Percentiles rank a stretch among this genome's conserved stretches.
Conservation (phyloP, 352 stramenopile species). For the Paralagenidium karlingii region DNA sequence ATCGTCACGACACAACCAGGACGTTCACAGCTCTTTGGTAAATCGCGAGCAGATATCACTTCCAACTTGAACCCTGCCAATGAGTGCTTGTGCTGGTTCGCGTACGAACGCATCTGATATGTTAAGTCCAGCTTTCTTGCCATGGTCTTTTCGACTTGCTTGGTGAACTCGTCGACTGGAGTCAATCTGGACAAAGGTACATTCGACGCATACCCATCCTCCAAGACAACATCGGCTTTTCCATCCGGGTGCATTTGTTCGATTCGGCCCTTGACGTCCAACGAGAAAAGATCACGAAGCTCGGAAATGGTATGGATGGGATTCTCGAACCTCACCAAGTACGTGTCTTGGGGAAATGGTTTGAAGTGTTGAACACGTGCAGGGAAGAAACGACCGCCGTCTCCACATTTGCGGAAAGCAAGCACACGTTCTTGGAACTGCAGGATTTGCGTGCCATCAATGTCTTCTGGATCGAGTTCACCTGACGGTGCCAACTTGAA, state of each 20-base stretch:
- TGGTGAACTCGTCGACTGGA: constrained; percentile 30
- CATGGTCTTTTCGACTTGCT: constrained; percentile 17
- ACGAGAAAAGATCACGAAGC: constrained; percentile 38
- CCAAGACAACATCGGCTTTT: constrained; percentile 34
- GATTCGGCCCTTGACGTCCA: constrained; percentile 42
- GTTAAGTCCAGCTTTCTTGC: constrained; percentile 11
- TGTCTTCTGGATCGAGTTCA: constrained; percentile 29
- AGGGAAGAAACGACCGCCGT: constrained; percentile 45
- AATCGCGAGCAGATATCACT: constrained; percentile 26
- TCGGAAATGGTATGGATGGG: constrained; percentile 40
- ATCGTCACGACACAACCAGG: constrained; percentile 32
- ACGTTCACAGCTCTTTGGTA: constrained; percentile 14
- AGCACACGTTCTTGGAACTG: constrained; percentile 49
- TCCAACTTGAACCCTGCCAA: constrained; percentile 27
- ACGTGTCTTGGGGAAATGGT: constrained; percentile 29
- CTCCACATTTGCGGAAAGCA: constrained; percentile 35
- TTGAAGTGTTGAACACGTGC: constrained; percentile 36
- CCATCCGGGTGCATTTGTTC: constrained; percentile 31
- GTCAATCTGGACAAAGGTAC: constrained; percentile 16
- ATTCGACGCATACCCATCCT: constrained; percentile 13
- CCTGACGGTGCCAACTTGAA: constrained; percentile 37
- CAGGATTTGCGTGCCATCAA: constrained; percentile 33
- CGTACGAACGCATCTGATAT: neutral
- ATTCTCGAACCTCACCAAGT: constrained; percentile 43
- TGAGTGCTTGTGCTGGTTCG: constrained; percentile 12